phyloP scores from a whole-genome alignment of 768 basidiomycete species.

The Hygrocybe coccinea region DNA sequence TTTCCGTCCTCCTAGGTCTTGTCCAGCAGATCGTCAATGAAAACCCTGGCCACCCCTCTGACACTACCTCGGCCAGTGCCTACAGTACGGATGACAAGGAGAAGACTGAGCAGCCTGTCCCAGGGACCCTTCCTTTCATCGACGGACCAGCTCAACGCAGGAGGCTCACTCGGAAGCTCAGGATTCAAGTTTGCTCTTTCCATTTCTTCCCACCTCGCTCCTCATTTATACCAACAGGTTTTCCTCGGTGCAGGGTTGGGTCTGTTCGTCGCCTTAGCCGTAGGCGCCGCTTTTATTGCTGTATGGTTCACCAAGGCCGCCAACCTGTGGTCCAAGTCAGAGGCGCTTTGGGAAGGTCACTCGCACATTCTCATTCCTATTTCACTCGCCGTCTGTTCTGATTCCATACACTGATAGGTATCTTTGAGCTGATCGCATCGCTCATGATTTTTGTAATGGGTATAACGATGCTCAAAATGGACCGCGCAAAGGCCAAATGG shows the following conservation, averaged over 20 bases:
- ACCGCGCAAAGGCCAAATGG: constrained; percentile 93
- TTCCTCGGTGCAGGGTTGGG: constrained; percentile 71
- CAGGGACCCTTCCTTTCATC: constrained; percentile 4
- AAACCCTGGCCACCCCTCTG: constrained; percentile 21
- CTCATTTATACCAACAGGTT: constrained; percentile 44
- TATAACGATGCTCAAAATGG: constrained; percentile 91
- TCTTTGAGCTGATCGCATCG: constrained; percentile 65
- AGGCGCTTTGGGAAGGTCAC: constrained; percentile 95
- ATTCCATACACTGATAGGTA: constrained; percentile 36
- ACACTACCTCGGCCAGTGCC: background rate
- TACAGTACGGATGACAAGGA: background rate
- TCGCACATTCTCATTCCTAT: too few species aligned
- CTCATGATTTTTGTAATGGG: constrained; percentile 93
- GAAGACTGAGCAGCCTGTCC: constrained; percentile 7
- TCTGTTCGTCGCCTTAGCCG: constrained; percentile 70
- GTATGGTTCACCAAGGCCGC: constrained; percentile 91
- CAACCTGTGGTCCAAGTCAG: constrained; percentile 79
- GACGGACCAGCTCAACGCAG: constrained; percentile 21
- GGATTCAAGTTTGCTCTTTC: constrained; percentile 44
- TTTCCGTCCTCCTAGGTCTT: constrained; percentile 86
- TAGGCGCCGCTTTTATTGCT: constrained; percentile 91
- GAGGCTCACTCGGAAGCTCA: constrained; percentile 60
- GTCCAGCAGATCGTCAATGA: constrained; percentile 76
- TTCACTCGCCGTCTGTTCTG: too few species aligned
- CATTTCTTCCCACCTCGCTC: background rate